Base-by-base conservation (phyloP, 1,139 yeast species). In the Lodderomyces elongisporus region DNA sequence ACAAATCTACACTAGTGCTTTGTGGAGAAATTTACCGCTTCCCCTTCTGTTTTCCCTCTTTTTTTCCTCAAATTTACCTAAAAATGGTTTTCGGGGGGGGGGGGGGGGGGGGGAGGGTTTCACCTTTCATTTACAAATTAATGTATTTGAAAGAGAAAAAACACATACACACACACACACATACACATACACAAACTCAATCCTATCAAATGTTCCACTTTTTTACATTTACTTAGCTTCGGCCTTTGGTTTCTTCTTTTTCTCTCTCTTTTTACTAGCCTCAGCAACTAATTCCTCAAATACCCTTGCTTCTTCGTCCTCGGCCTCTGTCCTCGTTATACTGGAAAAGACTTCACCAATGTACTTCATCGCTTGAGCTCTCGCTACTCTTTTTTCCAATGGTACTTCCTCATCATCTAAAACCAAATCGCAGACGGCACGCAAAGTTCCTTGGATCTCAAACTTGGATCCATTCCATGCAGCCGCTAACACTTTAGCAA, bases 381-480 rank as follows among this genome's bases (percentile, higher is more conserved):
- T 70, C 39, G 83, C 85, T 3, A 77, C 52, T 34, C 91, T 70
- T 41, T 75, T 77, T 4, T 59, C 57, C 27, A 74, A 52, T 2
- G 77, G 61, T 4, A 77, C 84, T 1, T 66, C 62, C 33, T 67
- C 59, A 51, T 83, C 85, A 45, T 82, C 82, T 34, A 91, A 64
- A 4, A 88, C 80, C 30, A 60, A 62, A 52, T 88, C 95, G 55
- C 96, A 89, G 12, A 89, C 96, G 15, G 77, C 85, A 38, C 96
- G 66, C 23, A 87, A 68, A 1, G 95, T 85, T n/a, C 91, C 75
- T 52, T 85, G 91, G 38, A 89, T 84, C 56, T 89, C 98, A 56
- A 79, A 81, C 48, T 79, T 79, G 15, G 96, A 85, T 1, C 96
- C 97, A 32, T 83, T 81, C 98, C 98, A 89, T 7, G 96, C 95